Conservation (phyloP, 495 filamentous ascomycete species). For the Friedmanniomyces simplex region DNA sequence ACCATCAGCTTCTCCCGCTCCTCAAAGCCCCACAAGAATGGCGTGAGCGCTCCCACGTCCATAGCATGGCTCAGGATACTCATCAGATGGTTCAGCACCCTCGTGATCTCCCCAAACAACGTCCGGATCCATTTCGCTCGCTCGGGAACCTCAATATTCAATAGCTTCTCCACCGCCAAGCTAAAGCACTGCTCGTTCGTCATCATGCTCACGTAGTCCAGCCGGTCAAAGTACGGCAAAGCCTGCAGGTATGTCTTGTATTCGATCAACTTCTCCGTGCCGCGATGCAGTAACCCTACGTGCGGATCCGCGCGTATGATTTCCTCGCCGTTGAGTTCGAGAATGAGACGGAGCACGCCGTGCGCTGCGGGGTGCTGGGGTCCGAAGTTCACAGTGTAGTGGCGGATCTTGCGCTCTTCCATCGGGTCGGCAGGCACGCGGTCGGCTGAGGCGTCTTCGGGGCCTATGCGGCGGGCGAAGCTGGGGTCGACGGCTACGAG, state of each 20-base stretch:
- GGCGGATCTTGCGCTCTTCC: slow-evolving; percentile 76
- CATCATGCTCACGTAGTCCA: slow-evolving; percentile 99
- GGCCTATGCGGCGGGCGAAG: slow-evolving; percentile 44
- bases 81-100: slow-evolving; percentile 96
- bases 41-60: slow-evolving; percentile 97
- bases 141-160: slow-evolving; percentile 94
- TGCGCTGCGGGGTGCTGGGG: slow-evolving; percentile 98
- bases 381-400: slow-evolving; percentile 99
- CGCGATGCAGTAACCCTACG: slow-evolving; percentile 90
- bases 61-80: slow-evolving; percentile 95
- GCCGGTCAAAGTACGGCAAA: slow-evolving; percentile 94
- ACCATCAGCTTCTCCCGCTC: slow-evolving; percentile 99
- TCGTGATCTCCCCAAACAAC: slow-evolving; percentile 91
- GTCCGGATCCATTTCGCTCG: slow-evolving; percentile 96
- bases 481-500: slow-evolving; percentile 49
- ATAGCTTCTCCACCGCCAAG: slow-evolving; percentile 90
- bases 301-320: slow-evolving; percentile 95
- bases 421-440: slow-evolving; percentile 42
- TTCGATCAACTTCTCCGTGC: slow-evolving; percentile 99
- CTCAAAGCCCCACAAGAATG: slow-evolving; percentile 99
- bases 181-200: slow-evolving; percentile 98
- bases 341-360: slow-evolving; percentile 93
- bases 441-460: slow-evolving; percentile 35
- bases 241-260: slow-evolving; percentile 99
- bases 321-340: slow-evolving; percentile 96